Evolutionary conservation across 345 rosid species (phyloP).

Genomic region (Gossypium australe): DNA sequence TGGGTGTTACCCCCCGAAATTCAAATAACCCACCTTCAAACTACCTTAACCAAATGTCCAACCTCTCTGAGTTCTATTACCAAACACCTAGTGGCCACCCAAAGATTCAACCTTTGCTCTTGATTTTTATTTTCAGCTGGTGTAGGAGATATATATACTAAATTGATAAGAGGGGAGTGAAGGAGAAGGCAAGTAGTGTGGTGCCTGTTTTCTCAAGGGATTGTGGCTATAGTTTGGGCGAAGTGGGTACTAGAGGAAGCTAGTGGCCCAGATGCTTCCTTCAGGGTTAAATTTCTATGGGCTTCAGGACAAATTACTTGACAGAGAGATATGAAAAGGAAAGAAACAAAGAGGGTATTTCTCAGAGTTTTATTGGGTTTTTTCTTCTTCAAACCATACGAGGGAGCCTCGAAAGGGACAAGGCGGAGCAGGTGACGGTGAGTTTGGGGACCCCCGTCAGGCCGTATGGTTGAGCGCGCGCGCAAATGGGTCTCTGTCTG

Average conservation of each 20-base stretch:
- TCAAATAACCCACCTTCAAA: not conserved
- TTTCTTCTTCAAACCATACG: not conserved
- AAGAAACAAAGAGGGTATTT: not conserved
- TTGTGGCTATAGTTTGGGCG: slow-evolving; percentile 19
- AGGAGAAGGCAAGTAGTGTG: slow-evolving; percentile 9
- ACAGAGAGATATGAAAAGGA: slow-evolving; percentile 3
- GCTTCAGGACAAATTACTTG: slow-evolving; percentile 12
- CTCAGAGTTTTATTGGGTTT: not conserved
- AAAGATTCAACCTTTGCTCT: not conserved
- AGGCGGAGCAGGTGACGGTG: not conserved
- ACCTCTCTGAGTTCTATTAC: not conserved
- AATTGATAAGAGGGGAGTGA: slow-evolving; percentile 37
- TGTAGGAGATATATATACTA: slow-evolving; percentile 3
- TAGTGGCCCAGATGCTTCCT: slow-evolving; percentile 3
- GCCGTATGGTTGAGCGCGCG: not conserved
- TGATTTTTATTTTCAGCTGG: not conserved
- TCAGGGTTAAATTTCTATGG: not conserved
- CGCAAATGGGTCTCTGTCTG: not conserved
- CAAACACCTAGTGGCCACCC: not conserved
- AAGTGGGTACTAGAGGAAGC: not conserved
- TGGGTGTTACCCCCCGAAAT: slow-evolving; percentile 26
- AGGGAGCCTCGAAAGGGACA: not conserved
- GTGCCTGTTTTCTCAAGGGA: not conserved
- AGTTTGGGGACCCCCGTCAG: not conserved
- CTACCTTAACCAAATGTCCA: not conserved